Conservation (phyloP, 768 basidiomycete genomes). For the Hericium rajendrae region DNA sequence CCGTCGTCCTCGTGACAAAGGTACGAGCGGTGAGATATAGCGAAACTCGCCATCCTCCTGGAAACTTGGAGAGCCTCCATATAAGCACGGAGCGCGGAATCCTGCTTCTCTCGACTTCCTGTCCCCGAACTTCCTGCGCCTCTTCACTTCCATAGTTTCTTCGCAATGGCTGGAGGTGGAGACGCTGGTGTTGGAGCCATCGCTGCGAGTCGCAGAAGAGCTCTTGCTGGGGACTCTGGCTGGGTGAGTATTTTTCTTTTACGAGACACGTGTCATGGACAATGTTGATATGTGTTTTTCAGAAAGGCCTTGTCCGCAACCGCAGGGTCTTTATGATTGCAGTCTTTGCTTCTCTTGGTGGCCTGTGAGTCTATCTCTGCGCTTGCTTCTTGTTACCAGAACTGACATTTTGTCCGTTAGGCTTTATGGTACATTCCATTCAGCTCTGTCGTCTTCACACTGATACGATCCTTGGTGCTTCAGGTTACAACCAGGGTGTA, state of each 20-base stretch:
- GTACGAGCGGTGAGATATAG: not conserved
- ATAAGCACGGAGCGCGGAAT: not conserved
- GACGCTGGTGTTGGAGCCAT: not conserved
- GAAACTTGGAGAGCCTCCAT: not conserved
- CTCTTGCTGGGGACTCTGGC: slow-evolving; percentile 56
- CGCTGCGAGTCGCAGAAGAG: slow-evolving; percentile 38
- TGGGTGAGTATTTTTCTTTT: slow-evolving; percentile 35
- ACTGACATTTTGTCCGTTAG: slow-evolving; percentile 25
- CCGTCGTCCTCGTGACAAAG: not conserved
- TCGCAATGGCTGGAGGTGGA: slow-evolving; percentile 1
- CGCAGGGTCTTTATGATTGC: slow-evolving; percentile 55
- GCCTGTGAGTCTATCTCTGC: slow-evolving; percentile 40
- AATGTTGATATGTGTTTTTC: slow-evolving; percentile 4
- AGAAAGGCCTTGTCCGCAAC: slow-evolving; percentile 62
- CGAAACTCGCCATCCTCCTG: no score
- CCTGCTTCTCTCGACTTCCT: not conserved
- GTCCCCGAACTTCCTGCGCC: not conserved
- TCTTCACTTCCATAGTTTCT: not conserved
- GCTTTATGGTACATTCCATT: slow-evolving; percentile 41
- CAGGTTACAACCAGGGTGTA: slow-evolving; percentile 68
- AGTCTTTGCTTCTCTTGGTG: slow-evolving; percentile 72
- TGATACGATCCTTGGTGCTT: not conserved
- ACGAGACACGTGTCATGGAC: not conserved
- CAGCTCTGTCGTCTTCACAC: not conserved
- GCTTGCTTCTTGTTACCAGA: not conserved